Conservation (phyloP, 2,329 filamentous ascomycete species). For the Elsinoe fawcettii region DNA sequence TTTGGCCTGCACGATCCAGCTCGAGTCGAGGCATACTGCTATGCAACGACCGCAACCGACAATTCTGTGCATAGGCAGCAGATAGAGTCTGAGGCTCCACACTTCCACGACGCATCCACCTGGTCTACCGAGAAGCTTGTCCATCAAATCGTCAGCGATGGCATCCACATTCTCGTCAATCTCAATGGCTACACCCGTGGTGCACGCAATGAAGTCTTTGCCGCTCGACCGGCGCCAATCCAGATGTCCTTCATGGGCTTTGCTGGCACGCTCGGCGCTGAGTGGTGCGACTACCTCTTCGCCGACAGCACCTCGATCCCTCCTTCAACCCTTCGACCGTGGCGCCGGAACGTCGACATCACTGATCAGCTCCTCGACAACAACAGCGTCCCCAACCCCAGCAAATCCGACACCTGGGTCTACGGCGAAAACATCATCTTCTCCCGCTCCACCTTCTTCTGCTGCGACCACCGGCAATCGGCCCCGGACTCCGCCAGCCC, state of each 20-base stretch:
- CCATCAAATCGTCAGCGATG: slow-evolving; percentile 75
- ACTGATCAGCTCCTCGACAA: slow-evolving; percentile 57
- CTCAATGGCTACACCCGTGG: slow-evolving; percentile 97
- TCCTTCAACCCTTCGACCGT: slow-evolving; percentile 68
- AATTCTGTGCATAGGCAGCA: slow-evolving; percentile 81
- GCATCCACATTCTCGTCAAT: slow-evolving; percentile 91
- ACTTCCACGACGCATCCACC: slow-evolving; percentile 78
- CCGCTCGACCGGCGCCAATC: slow-evolving; percentile 84
- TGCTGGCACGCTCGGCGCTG: slow-evolving; percentile 86
- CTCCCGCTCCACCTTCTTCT: slow-evolving; percentile 92
- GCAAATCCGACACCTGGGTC: slow-evolving; percentile 64
- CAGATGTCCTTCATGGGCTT: slow-evolving; percentile 99
- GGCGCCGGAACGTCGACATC: slow-evolving; percentile 64
- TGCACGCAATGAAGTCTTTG: slow-evolving; percentile 95
- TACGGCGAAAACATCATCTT: slow-evolving; percentile 97
- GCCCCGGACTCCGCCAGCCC: slow-evolving; percentile 63
- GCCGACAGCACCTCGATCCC: slow-evolving; percentile 86
- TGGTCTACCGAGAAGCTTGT: slow-evolving; percentile 83
- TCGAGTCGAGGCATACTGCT: slow-evolving; percentile 80
- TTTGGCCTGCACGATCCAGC: slow-evolving; percentile 77
- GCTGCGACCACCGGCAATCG: slow-evolving; percentile 91
- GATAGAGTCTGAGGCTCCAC: slow-evolving; percentile 84
- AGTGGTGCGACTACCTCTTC: slow-evolving; percentile 97
- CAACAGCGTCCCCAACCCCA: slow-evolving; percentile 57
- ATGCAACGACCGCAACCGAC: slow-evolving; percentile 89